Base-by-base conservation (phyloP, 2,329 filamentous ascomycete species). In the Lizonia empirigonia region DNA sequence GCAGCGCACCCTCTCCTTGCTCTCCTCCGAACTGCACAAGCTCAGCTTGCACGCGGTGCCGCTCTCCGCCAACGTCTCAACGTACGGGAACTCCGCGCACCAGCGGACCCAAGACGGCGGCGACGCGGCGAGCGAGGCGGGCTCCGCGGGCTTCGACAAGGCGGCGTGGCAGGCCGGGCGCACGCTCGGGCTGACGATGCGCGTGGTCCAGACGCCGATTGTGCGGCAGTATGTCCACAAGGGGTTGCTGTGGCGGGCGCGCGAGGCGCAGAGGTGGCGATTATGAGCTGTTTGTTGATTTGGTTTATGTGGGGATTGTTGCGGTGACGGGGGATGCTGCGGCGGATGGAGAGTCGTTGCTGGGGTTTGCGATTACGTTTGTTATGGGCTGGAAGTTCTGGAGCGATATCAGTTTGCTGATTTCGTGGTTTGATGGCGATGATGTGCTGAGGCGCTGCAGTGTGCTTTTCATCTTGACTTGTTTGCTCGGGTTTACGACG, bases 181-280 rank as follows among this genome's bases (percentile, higher is more conserved):
- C 41, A 69, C 68, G 52, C 72, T 74, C 50, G 80, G 71, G 47
- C 69, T 63, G 38, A 76, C 78, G 1, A 78, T 85, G 62, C 81
- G 80, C 63, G 71, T 87, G 50, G 84, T 83, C 65, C 82, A 82
- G 64, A 78, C 77, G 55, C 85, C 85, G 0, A 78, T 82, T 6
- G 76, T 87, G 3, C 77, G 84, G 50, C 85, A 87, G 71, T 87
- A 86, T 71, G 86, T 86, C 60, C 84, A 87, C 64, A 82, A 83
- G 51, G 84, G 84, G 0, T 75, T 87, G 10, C 69, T 88, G 7
- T 87, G 85, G 85, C 76, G 85, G 40, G 80, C 83, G 2, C 78
- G 77, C 7, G 79, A 81, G 41, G 73, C 77, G 16, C 82, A 84
- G n/a, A 86, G 67, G 83, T 86, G 5, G 82, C 82, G 57, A 80